Conservation (phyloP, 306 rosid species). For the Inga laurina region DNA sequence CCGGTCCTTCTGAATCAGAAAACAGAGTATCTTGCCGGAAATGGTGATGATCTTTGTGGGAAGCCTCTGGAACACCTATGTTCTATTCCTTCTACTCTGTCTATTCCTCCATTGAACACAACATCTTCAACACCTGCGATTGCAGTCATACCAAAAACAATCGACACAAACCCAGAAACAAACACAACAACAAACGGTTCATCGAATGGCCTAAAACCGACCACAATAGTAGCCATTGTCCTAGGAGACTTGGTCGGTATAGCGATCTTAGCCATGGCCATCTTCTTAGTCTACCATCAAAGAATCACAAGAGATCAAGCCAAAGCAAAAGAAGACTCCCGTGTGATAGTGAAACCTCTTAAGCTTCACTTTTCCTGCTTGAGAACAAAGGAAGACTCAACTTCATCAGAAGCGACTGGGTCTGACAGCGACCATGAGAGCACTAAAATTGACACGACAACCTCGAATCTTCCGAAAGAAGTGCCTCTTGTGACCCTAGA, state of each 20-base stretch:
- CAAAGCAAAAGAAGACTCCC: conserved; percentile 25
- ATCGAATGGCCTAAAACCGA: background rate
- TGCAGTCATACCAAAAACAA: conserved; percentile 86
- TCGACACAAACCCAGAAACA: conserved; percentile 48
- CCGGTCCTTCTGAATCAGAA: conserved; percentile 57
- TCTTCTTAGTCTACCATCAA: background rate
- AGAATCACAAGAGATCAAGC: conserved; percentile 31
- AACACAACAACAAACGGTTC: background rate
- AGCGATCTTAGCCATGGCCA: background rate
- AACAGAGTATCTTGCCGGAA: conserved; percentile 60
- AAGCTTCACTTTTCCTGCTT: conserved; percentile 60
- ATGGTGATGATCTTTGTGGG: conserved; percentile 74
- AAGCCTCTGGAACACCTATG: conserved; percentile 78
- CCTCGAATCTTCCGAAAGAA: conserved; percentile 35
- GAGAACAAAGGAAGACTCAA: conserved; percentile 58
- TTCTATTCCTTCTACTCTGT: conserved; percentile 67
- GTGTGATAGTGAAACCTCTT: conserved; percentile 22
- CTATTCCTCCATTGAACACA: conserved; percentile 48
- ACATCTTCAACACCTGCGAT: conserved; percentile 66
- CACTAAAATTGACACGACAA: background rate
- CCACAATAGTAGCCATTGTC: background rate
- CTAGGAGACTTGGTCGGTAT: background rate
- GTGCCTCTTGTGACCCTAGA: conserved; percentile 66
- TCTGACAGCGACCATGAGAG: conserved; percentile 69
- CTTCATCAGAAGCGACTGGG: conserved; percentile 66